Evolutionary conservation across 441 rosid genomes (phyloP), one percentile per base, ranked within the genome.

Genomic region (Aquilaria agallochum): DNA sequence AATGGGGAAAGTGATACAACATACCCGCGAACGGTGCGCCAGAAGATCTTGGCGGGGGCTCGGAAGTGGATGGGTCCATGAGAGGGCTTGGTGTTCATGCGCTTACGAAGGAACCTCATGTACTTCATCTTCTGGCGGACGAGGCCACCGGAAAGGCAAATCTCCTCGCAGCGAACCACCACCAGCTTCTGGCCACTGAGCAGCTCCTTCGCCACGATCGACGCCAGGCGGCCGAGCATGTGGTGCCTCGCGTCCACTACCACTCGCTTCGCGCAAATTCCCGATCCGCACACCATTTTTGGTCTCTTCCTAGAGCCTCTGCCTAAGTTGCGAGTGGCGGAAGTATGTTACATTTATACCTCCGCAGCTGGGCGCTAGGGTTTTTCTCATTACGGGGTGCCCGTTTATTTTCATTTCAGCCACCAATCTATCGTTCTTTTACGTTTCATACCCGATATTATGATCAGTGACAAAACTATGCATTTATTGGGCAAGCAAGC

Each of bases 1-100:
- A 10, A 30, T 6, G 1, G 6, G 9, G 31, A n/a, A n/a, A 32
- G 14, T 11, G 20, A 62, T 9, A 20, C 52, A 10, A 58, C 77
- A 15, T 32, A 81, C 90, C 90, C 90, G 3, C 85, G 89, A 20
- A 86, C 71, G 10, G 87, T 86, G 56, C 87, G 85, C 92, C 83
- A 83, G 66, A 86, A 75, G 77, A 81, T 86, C 81, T 83, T 86
- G 48, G 89, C 67, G 15, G 89, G 92, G 15, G 83, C 82, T 14
- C 92, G 87, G 78, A 86, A 86, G 63, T 83, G 92, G 68, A 86
- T 81, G 61, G 91, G 88, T 12, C 91, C 91, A 42, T 85, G 88
- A 57, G 91, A 85, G 14, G 91, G 91, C 68, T 85, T 83, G 46
- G 89, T 85, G 82, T 83, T 83, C 91, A 85, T 85, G 52, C 87